Conservation (phyloP, 169 alveolate genomes). For the Cryptosporidium viatorum region DNA sequence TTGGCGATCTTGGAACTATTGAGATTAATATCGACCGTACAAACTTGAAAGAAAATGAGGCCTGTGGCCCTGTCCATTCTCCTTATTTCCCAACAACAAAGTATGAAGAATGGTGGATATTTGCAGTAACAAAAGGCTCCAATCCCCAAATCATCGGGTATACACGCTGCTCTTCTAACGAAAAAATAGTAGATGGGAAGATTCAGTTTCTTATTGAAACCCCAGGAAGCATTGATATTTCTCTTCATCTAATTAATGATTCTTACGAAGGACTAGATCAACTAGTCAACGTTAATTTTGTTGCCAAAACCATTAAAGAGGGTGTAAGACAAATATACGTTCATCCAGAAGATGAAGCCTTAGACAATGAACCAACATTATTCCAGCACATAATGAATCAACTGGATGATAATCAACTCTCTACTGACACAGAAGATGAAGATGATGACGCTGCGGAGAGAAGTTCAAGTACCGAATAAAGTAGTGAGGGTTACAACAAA, state of each 20-base stretch:
- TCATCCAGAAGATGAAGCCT: slow-evolving; percentile 88
- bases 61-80: slow-evolving; percentile 91
- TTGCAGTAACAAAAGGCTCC: slow-evolving; percentile 82
- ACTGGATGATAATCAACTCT: slow-evolving; percentile 79
- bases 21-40: slow-evolving; percentile 83
- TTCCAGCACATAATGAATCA: slow-evolving; percentile 87
- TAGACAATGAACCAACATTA: slow-evolving; percentile 87
- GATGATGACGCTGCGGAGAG: slow-evolving; percentile 52
- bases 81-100: slow-evolving; percentile 88
- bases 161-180: slow-evolving; percentile 81
- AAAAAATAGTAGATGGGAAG: slow-evolving; percentile 79
- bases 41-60: slow-evolving; percentile 85
- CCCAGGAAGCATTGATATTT: slow-evolving; percentile 80
- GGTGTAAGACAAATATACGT: slow-evolving; percentile 81
- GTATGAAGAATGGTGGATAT: slow-evolving; percentile 90
- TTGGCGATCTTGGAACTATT: slow-evolving; percentile 89
- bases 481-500: not conserved
- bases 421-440: slow-evolving; percentile 86
- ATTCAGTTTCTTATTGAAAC: slow-evolving; percentile 84
- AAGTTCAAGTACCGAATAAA: not conserved
- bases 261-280: slow-evolving; percentile 86
- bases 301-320: slow-evolving; percentile 78
- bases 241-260: slow-evolving; percentile 81
- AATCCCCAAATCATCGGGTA: slow-evolving; percentile 80
- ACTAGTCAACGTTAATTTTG: slow-evolving; percentile 77